A percentile compares a stretch with the other conserved stretches of the same genome.
Evolutionary conservation across 441 rosid species (phyloP).

Genomic region (Adansonia gregorii): DNA sequence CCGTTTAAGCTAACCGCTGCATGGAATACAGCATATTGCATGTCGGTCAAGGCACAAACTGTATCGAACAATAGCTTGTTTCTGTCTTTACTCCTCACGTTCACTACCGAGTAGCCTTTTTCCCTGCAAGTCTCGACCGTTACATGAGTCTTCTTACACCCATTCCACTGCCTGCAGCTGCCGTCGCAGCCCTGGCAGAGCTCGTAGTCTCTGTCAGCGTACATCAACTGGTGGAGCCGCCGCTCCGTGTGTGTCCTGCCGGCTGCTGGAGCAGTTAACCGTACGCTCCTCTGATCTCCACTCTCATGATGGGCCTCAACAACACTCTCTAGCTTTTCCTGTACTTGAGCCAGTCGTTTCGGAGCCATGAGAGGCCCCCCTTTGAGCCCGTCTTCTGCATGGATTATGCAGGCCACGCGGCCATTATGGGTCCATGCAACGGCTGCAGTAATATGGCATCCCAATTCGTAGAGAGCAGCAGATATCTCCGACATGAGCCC

Average conservation of each 20-base stretch:
- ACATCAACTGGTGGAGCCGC: conserved; percentile 87
- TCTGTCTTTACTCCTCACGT: conserved; percentile 65
- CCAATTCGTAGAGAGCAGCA: conserved; percentile 62
- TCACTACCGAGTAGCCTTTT: conserved; percentile 75
- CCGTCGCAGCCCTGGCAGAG: conserved; percentile 56
- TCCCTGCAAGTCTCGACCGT: conserved; percentile 66
- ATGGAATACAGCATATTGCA: conserved; percentile 82
- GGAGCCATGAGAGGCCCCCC: conserved; percentile 62
- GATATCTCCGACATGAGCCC: conserved; percentile 81
- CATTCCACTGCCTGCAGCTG: conserved; percentile 39
- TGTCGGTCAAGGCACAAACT: conserved; percentile 68
- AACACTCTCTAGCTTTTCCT: conserved; percentile 60
- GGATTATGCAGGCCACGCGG: conserved; percentile 63
- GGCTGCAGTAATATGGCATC: conserved; percentile 64
- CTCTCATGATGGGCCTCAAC: conserved; percentile 62
- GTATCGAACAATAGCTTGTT: conserved; percentile 85
- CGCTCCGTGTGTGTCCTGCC: conserved; percentile 75
- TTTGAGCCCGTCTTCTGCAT: conserved; percentile 56
- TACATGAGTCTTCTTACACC: conserved; percentile 66
- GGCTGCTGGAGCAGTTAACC: conserved; percentile 48
- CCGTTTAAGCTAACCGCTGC: conserved; percentile 75
- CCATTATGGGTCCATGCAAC: conserved; percentile 84
- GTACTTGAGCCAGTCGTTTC: conserved; percentile 46
- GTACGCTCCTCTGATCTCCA: conserved; percentile 57
- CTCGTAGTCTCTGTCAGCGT: conserved; percentile 58